These are phyloP conservation scores for Pseudoscleropodium purum DNA, from an alignment of 225 moss, liverwort and hornwort species.

Conservation along the genomic window DNA sequence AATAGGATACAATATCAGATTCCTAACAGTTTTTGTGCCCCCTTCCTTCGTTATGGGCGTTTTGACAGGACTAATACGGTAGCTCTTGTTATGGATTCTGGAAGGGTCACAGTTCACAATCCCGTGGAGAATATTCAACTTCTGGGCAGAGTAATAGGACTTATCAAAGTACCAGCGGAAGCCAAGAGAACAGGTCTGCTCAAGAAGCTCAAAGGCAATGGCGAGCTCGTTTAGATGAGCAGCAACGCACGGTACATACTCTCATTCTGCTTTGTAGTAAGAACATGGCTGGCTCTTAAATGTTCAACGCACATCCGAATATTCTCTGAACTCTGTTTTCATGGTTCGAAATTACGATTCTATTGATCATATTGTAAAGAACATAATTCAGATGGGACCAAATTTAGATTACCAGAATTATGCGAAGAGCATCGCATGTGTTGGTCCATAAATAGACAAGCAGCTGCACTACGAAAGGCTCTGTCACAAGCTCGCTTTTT, in stretches of 20 bases:
- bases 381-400: neutral
- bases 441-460: neutral
- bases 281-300: neutral
- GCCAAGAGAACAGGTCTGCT: slow-evolving; percentile 22
- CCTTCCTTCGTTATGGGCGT: neutral
- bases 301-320: neutral
- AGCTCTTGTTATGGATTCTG: slow-evolving; percentile 37
- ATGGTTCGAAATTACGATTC: neutral
- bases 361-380: neutral
- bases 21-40: neutral
- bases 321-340: neutral
- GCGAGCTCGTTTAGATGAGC: slow-evolving; percentile 49
- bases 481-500: neutral
- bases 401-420: neutral
- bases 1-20: neutral
- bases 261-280: neutral
- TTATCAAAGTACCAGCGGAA: slow-evolving; percentile 38
- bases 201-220: slow-evolving; percentile 44
- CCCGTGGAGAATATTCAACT: slow-evolving; percentile 36
- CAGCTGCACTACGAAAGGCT: neutral
- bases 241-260: slow-evolving; percentile 35
- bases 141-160: slow-evolving; percentile 36
- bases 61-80: slow-evolving; percentile 10
- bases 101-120: slow-evolving; percentile 84
- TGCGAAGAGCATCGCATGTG: neutral